A percentile compares a stretch with the other conserved stretches of the same genome.
These are phyloP conservation scores for Fusarium continuum DNA, from an alignment of 2,329 filamentous ascomycete species.

Conservation along the genomic window DNA sequence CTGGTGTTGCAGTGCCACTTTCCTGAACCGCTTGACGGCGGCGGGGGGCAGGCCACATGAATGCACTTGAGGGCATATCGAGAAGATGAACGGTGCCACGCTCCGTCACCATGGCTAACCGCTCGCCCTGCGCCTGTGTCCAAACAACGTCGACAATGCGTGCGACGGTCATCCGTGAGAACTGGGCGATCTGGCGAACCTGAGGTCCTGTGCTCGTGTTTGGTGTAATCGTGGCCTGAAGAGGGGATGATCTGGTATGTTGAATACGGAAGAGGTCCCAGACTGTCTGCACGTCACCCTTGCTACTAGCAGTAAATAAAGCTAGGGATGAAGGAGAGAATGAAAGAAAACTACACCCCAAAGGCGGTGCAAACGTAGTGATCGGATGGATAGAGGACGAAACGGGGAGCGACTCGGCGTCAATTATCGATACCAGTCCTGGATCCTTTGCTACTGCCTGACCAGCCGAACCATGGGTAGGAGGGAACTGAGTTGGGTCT, in stretches of 20 bases:
- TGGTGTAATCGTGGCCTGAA: constrained; percentile 60
- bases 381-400: constrained; percentile 68
- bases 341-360: constrained; percentile 83
- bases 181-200: constrained; percentile 87
- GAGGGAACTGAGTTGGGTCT: constrained; percentile 70
- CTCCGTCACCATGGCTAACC: constrained; percentile 88
- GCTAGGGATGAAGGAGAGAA: constrained; percentile 78
- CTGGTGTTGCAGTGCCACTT: constrained; percentile 57
- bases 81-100: constrained; percentile 95
- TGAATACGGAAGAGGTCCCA: constrained; percentile 80
- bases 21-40: constrained; percentile 58
- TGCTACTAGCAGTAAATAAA: constrained; percentile 81
- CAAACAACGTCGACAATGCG: constrained; percentile 91
- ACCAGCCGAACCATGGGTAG: constrained; percentile 73
- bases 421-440: constrained; percentile 77
- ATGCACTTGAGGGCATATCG: constrained; percentile 83
- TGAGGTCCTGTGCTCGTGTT: constrained; percentile 60
- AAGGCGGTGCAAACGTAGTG: constrained; percentile 74
- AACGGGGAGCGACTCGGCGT: constrained; percentile 68
- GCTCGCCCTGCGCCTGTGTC: constrained; percentile 82
- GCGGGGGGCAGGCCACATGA: constrained; percentile 84
- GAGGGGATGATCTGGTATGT: constrained; percentile 67
- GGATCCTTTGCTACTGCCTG: constrained; percentile 71
- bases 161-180: constrained; percentile 90
- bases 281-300: constrained; percentile 83